Base-by-base conservation (phyloP, 2,329 filamentous ascomycete species). In the Cercospora sojina region DNA sequence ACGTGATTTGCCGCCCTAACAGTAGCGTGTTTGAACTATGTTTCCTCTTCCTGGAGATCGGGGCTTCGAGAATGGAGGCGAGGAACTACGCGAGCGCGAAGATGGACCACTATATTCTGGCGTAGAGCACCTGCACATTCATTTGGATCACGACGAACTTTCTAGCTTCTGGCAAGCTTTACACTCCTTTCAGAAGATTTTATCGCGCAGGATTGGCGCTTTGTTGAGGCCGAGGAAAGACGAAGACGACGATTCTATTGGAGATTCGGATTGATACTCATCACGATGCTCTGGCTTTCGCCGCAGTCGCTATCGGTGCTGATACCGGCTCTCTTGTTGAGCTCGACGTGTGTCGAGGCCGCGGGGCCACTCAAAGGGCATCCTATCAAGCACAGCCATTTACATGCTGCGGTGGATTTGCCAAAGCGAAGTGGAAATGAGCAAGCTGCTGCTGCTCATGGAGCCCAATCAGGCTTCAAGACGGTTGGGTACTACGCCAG, bases 401-500 rank as follows among this genome's bases (percentile, higher is more conserved):
- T 66, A 12, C 70, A 70, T 53, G 51, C 60, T n/a, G 58, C 64
- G 25, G 35, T 49, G 12, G 64, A 61, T 18, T 31, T 41, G 41
- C 12, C 35, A 2, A 63, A 51, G 38, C 62, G 51, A 43, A n/a
- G 27, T n/a, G 59, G 51, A 31, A 25, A 38, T 25, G 38, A 29
- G 25, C 32, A 27, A 35, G 53, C 63, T 53, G 31, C 23, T 29
- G 41, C 41, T 41, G 70, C 71, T 27, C 58, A 63, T 25, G 56
- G 62, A 23, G 53, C 25, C 18, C 61, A 60, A 10, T 8, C 70
- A n/a, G 86, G 85, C 69, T 90, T 87, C 79, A 86, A 87, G 69
- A 83, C 88, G 1, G 88, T 93, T 23, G 89, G 86, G 38, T 92
- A 92, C 80, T 92, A 87, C 74, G 88, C 90, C 67, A 91, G 91